Evolutionary conservation across 176 grass and related monocot genomes (phyloP), one percentile per base, ranked within the genome.

Genomic region (Paspalum vaginatum): DNA sequence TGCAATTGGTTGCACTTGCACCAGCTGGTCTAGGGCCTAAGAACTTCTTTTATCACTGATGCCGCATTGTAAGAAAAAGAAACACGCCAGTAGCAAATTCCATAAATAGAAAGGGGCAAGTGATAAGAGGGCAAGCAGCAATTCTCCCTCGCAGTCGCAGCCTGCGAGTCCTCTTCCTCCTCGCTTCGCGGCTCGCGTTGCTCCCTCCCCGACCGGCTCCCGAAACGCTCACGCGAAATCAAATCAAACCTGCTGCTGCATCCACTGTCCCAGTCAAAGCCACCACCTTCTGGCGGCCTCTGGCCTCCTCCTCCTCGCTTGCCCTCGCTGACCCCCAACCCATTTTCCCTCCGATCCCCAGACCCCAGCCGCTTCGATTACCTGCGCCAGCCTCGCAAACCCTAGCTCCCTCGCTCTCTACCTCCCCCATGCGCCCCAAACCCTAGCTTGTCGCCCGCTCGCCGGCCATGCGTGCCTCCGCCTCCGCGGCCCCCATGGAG

Each of bases 391-490:
- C 38, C 56, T 47, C 58, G 25, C 84, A 42, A 86, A 86, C 84
- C 84, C 84, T 86, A 81, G 14, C 84, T 61, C 26, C 47, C 20
- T 17, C 14, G 57, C 22, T 26, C 50, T 15, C 57, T 27, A 5
- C 20, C 20, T 12, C 26, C 17, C 63, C 32, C 49, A 79, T 74
- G 68, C 49, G 12, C 40, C 25, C 68, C 48, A 73, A 80, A 86
- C 84, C 84, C 84, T 86, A 86, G 62, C 42, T 41, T 14, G 1
- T 13, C 56, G 32, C 32, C 32, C 55, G 1, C n/a, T 22, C 56
- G 57, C 57, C 65, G 51, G 7, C 60, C 70, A 81, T 81, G 69
- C 84, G 84, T 61, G 77, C 77, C 74, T 63, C 85, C 55, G 76
- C 68, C 24, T 52, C 69, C 69, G 55, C 75, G 24, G 55, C 58